Base-by-base conservation (phyloP, 352 stramenopile species). In the Lagenidium giganteum region DNA sequence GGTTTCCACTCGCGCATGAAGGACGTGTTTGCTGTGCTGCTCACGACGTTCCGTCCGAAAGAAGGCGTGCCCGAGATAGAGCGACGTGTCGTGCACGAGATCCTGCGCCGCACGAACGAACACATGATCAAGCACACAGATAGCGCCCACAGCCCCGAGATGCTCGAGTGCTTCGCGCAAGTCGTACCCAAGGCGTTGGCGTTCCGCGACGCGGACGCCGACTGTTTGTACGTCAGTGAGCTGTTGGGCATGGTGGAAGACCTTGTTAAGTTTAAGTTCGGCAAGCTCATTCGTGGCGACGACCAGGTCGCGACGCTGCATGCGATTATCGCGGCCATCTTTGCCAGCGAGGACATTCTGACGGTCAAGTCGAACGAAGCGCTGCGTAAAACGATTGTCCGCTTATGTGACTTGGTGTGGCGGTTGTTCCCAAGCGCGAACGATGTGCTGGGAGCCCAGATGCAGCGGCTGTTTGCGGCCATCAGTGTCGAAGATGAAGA, bases 1-100 rank as follows among this genome's bases (percentile, higher is more conserved):
- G 72, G 81, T 1, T 93, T 95, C 57, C 82, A 95, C 58, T 93
- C 82, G 33, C 65, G 83, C 18, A 93, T 90, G 82, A 54, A 62
- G 20, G 79, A 92, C 17, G 70, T 93, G 25, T 64, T 93, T 30
- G 45, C 83, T 4, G 78, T 84, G 20, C 43, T 95, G 31, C 61
- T 95, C 3, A 61, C 69, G 3, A 67, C 81, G 5, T 93, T 95
- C 45, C 57, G 77, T 14, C 75, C 83, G 0, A 87, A 76, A 21
- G 33, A 64, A 13, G 47, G 27, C 8, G 27, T 23, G 12, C 7
- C 16, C 29, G 31, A 55, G 5, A 31, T 45, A 11, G 37, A 71
- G 8, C 62, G 70, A 30, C 27, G 54, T 8, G 43, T 70, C 13
- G 48, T 90, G 13, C 87, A 71, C 47, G 64, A 87, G 30, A 88